These are phyloP conservation scores for Gynochthodes officinalis DNA, from an alignment of 257 asterid genomes.

Conservation along the genomic window DNA sequence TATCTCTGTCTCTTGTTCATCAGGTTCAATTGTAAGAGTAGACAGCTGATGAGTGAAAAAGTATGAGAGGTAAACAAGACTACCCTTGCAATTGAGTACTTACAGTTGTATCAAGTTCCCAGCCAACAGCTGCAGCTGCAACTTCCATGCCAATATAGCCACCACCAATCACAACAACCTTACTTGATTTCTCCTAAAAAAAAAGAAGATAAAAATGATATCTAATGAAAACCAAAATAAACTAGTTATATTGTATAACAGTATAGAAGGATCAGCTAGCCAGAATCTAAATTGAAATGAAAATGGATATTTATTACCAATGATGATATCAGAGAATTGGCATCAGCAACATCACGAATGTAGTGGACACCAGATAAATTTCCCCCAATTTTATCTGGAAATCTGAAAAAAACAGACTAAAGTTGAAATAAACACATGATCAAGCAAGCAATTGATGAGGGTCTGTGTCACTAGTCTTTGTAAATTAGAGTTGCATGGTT, in stretches of 20 bases:
- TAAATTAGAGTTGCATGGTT: not conserved
- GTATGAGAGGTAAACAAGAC: not conserved
- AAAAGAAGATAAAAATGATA: not conserved
- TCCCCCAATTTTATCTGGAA: constrained; percentile 95
- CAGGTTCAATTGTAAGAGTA: not conserved
- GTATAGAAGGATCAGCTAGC: not conserved
- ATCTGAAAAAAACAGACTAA: constrained; percentile 39
- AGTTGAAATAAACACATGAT: not conserved
- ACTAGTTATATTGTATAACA: not conserved
- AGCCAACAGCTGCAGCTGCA: constrained; percentile 92
- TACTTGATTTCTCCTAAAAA: constrained; percentile 69
- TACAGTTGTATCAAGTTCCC: constrained; percentile 97
- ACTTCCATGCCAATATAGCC: constrained; percentile 99
- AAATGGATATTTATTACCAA: constrained; percentile 42
- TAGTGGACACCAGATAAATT: constrained; percentile 85
- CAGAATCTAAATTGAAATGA: not conserved
- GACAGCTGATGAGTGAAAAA: not conserved
- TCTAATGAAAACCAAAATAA: not conserved
- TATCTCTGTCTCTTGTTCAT: not conserved
- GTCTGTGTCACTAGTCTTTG: not conserved
- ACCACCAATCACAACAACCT: constrained; percentile 91
- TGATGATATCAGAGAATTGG: constrained; percentile 76
- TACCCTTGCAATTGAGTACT: constrained; percentile 27
- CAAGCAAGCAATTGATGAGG: not conserved
- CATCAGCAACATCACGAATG: constrained; percentile 93